phyloP scores from a whole-genome alignment of 140 eudicot genomes.

The Erigeron philadelphicus region DNA sequence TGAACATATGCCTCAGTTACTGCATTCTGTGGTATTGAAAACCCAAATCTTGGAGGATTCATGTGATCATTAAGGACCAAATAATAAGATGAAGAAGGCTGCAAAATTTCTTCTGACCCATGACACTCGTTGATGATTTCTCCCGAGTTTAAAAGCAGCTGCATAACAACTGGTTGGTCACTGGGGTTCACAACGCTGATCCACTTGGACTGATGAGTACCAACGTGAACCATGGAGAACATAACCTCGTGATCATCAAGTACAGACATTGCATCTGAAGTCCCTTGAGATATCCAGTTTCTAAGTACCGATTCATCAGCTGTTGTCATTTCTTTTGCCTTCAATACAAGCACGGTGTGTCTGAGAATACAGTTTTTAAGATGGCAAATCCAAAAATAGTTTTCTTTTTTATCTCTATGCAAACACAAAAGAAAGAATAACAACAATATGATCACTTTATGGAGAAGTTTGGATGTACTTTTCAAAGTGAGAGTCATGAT shows the following conservation, averaged over 20 bases:
- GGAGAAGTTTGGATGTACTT: not conserved
- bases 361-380: not conserved
- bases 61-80: slow-evolving; percentile 36
- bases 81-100: slow-evolving; percentile 43
- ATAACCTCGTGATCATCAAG: slow-evolving; percentile 48
- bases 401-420: not conserved
- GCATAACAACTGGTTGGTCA: slow-evolving; percentile 60
- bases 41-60: slow-evolving; percentile 58
- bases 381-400: not conserved
- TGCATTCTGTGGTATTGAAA: slow-evolving; percentile 55
- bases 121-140: slow-evolving; percentile 60
- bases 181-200: slow-evolving; percentile 67
- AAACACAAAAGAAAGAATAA: slow-evolving; percentile 8
- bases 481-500: not conserved
- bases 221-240: slow-evolving; percentile 58
- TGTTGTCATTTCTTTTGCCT: slow-evolving; percentile 53
- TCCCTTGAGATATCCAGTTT: slow-evolving; percentile 78
- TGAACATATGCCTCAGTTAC: slow-evolving; percentile 66
- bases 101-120: slow-evolving; percentile 36
- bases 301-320: slow-evolving; percentile 61
- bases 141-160: slow-evolving; percentile 70
- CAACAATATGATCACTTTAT: not conserved
- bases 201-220: slow-evolving; percentile 48
- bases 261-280: slow-evolving; percentile 42
- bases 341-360: slow-evolving; percentile 23